Base-by-base conservation (phyloP, 768 basidiomycete species). In the Cubamyces lactineus region DNA sequence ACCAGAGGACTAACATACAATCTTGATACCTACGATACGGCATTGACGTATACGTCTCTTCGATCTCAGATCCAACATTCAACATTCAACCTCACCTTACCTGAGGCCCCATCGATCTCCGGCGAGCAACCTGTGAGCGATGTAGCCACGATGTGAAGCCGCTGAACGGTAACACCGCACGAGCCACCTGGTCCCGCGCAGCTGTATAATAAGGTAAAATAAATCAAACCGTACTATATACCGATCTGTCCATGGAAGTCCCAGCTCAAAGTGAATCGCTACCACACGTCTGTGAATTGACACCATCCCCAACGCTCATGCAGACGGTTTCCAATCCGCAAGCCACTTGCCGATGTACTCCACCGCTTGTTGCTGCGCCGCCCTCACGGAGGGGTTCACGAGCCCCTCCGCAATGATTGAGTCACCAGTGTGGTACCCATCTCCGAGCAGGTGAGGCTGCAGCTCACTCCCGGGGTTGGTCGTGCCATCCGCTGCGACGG, bases 351-450 rank as follows among this genome's bases (percentile, higher is more conserved):
- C 19, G 15, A 50, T 9, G 15, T 58, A 34, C n/a, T 50, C 16
- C 39, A 58, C 6, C 1, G 48, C 57, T 40, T 41, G 23, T 17
- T 38, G 16, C 26, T 58, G 45, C 11, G 39, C 45, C 23, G 19
- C n/a, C 24, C n/a, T n/a, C 7, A 50, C 24, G 19, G 39, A n/a
- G 1, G 40, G 23, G 48, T 48, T 50, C 12, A 50, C 12, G 3
- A 28, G 3, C 9, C 39, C 48, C 11, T 34, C 40, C 1, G 23
- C 38, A 23, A 56, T 19, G 48, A 75, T 38, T 49, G 91, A 68
- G 66, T 91, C 88, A 11, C 87, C 85, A 67, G 79, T 80, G 65
- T 90, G 89, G 79, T 86, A 91, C 0, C 85, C 88, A 61, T 87
- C 80, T n/a, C 82, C 74, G 13, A 82, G 69, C 11, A 76, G 79